A percentile compares a stretch with the other conserved stretches of the same genome.
These are phyloP conservation scores for Bruguiera gymnorhiza DNA, from an alignment of 345 rosid genomes.

Conservation along the genomic window DNA sequence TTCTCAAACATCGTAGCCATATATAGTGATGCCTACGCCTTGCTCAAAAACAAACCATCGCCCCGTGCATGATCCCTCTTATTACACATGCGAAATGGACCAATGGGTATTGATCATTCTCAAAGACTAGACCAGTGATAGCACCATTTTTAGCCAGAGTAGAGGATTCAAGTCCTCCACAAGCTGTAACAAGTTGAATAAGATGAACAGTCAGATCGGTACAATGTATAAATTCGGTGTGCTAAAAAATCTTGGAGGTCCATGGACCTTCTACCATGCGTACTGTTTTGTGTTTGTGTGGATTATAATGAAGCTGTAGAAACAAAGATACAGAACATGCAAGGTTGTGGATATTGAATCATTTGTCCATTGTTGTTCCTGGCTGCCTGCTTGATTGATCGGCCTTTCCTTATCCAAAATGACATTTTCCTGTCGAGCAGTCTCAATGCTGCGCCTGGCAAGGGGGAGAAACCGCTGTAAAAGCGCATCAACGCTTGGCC, in stretches of 20 bases:
- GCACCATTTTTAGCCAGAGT: neutral
- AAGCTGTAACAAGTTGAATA: neutral
- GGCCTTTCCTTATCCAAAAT: neutral
- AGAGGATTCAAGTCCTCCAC: neutral
- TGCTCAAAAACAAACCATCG: slow-evolving; percentile 14
- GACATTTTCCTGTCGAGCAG: slow-evolving; percentile 47
- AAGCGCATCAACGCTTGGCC: slow-evolving; percentile 88
- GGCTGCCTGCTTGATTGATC: neutral
- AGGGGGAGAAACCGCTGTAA: slow-evolving; percentile 97
- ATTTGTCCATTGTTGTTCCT: neutral
- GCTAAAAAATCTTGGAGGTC: neutral
- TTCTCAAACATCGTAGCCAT: slow-evolving; percentile 19
- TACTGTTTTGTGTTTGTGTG: neutral
- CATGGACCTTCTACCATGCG: neutral
- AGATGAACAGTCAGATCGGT: neutral
- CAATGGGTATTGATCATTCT: neutral
- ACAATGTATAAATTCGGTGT: neutral
- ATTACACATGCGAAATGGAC: neutral
- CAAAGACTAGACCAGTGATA: neutral
- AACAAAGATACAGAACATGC: neutral
- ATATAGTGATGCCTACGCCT: slow-evolving; percentile 16
- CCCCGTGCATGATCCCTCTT: slow-evolving; percentile 5
- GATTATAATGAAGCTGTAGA: neutral
- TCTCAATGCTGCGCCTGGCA: slow-evolving; percentile 91
- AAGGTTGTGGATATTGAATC: no score